A percentile compares a stretch with the other conserved stretches of the same genome.
Evolutionary conservation across 2,329 filamentous ascomycete species (phyloP).

Genomic region (Parastagonospora avenae): DNA sequence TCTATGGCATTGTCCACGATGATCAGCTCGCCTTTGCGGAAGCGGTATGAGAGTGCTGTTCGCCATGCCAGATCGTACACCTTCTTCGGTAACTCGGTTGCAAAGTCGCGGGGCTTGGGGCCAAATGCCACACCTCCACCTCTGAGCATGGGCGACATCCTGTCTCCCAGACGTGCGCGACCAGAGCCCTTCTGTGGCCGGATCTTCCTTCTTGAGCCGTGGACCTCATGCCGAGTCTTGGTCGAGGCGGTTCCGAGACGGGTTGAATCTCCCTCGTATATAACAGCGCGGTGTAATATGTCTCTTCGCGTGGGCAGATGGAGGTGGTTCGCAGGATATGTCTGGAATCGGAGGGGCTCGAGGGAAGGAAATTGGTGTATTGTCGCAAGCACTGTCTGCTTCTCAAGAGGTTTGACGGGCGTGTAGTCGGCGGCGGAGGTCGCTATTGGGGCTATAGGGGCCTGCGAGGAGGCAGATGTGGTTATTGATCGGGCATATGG

Average conservation of each 20-base stretch:
- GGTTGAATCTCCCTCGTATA: slow-evolving; percentile 89
- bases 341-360: slow-evolving; percentile 78
- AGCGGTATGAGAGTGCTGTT: slow-evolving; percentile 90
- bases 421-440: slow-evolving; percentile 48
- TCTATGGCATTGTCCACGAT: slow-evolving; percentile 81
- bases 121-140: slow-evolving; percentile 90
- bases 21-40: slow-evolving; percentile 82
- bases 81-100: slow-evolving; percentile 80
- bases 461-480: slow-evolving; percentile 61
- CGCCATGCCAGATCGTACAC: slow-evolving; percentile 96
- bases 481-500: slow-evolving; percentile 36
- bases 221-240: slow-evolving; percentile 71
- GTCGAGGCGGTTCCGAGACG: slow-evolving; percentile 73
- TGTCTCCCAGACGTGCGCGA: slow-evolving; percentile 76
- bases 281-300: slow-evolving; percentile 86
- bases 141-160: slow-evolving; percentile 78
- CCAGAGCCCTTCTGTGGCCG: slow-evolving; percentile 87
- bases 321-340: slow-evolving; percentile 82
- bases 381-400: slow-evolving; percentile 73
- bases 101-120: slow-evolving; percentile 91
- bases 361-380: slow-evolving; percentile 89
- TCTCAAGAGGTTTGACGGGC: slow-evolving; percentile 36
- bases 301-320: slow-evolving; percentile 86
- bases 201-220: slow-evolving; percentile 82
- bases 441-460: slow-evolving; percentile 55